Base-by-base conservation (phyloP, 805 yeast species). In the Metschnikowia corniflorae region DNA sequence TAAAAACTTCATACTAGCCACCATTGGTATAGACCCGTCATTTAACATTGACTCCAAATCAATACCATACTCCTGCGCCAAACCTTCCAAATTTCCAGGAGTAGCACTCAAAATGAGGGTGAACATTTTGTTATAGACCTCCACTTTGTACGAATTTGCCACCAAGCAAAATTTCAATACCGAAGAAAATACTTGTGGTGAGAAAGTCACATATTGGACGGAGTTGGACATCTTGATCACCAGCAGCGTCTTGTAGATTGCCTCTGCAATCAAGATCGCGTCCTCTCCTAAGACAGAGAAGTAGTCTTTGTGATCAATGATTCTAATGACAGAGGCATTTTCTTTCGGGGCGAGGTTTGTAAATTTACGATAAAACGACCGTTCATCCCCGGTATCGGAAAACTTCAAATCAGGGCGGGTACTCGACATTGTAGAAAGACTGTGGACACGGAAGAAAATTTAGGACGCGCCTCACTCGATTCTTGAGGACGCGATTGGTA, bases 291-390 rank as follows among this genome's bases (percentile, higher is more conserved):
- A 69, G 1, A 78, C 80, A 3, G 85, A 78, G 60, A 81, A 93
- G 58, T 86, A 88, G 42, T 86, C 95, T 29, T 81, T 81, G 54
- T 68, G 72, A 55, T 88, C 95, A 29, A 84, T 82, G n/a, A 87
- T 65, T 29, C 96, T 72, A 16, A 91, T 53, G 0, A 81, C 71
- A 26, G 69, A 63, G 15, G 51, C 31, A 2, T 63, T 55, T 6
- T 73, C 71, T 38, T 75, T 73, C 1, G 69, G 61, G 0, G 80
- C 74, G 29, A 82, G 60, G 7, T 63, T 60, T 12, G 70, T 53
- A 47, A 70, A 79, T 53, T 69, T 70, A 17, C 60, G 52, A 48
- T 58, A 66, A 51, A 55, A 68, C 7, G 64, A 64, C 28, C 72
- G 55, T 43, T 73, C 77, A 37, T 71, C 76, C 6, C 57, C 60